A percentile compares a stretch with the other conserved stretches of the same genome.
Conservation (phyloP, 139 green algal genomes). For the Micromonas pusilla region DNA sequence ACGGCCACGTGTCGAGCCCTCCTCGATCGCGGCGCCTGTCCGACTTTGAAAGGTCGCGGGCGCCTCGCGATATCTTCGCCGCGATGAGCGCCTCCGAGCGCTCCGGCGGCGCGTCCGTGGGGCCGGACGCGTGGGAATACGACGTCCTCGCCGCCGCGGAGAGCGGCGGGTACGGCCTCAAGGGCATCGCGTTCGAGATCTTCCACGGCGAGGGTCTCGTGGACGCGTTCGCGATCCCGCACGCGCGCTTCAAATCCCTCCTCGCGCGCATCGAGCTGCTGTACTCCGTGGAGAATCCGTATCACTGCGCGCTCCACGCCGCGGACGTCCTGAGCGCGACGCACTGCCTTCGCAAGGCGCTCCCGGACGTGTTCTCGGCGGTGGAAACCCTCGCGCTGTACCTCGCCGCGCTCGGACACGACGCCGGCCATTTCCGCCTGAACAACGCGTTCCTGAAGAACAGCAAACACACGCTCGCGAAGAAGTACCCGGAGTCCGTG, state of each 20-base stretch:
- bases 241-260: background rate
- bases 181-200: background rate
- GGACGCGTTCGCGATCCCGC: background rate
- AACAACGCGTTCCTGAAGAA: background rate
- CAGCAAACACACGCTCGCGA: background rate
- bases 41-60: too few relatives aligned
- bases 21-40: too few relatives aligned
- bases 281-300: background rate
- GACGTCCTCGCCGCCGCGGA: background rate
- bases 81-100: background rate
- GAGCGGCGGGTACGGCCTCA: background rate
- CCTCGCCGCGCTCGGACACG: background rate
- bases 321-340: background rate
- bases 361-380: background rate
- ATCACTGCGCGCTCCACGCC: background rate
- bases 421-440: background rate
- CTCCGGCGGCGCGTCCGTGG: too few relatives aligned
- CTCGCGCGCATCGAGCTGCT: background rate
- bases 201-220: background rate
- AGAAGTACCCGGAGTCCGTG: background rate
- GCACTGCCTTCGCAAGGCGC: background rate
- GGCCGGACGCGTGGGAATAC: background rate
- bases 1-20: too few relatives aligned
- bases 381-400: background rate
- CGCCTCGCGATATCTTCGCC: background rate